phyloP scores from a whole-genome alignment of 352 stramenopile genomes.

The Thalassiosira mediterranea region DNA sequence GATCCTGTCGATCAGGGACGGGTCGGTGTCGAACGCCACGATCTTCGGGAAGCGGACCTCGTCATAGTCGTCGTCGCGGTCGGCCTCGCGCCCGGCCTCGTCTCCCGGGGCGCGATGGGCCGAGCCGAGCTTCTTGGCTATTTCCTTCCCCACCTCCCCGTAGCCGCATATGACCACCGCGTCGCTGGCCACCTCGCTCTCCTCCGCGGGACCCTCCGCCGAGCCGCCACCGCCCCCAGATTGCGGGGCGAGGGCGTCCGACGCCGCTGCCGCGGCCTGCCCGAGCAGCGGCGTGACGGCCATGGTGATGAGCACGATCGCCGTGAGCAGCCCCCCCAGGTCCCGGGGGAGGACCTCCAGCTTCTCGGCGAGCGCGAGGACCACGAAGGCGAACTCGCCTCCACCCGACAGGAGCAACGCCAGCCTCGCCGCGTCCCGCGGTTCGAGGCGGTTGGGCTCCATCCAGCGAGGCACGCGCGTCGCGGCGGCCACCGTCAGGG shows the following conservation, averaged over 20 bases:
- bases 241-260: conserved; percentile 21
- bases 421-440: conserved; percentile 55
- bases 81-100: no score
- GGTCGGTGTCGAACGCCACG: conserved; percentile 63
- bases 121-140: conserved; percentile 40
- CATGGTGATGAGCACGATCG: conserved; percentile 79
- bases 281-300: conserved; percentile 71
- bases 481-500: conserved; percentile 35
- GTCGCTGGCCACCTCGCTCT: conserved; percentile 48
- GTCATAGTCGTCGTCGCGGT: background rate
- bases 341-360: conserved; percentile 64
- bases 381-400: conserved; percentile 80
- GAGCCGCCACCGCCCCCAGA: background rate
- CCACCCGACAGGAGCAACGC: conserved; percentile 66
- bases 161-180: conserved; percentile 71
- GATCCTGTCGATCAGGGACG: conserved; percentile 49
- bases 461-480: conserved; percentile 60
- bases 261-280: conserved; percentile 36
- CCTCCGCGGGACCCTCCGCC: conserved; percentile 1
- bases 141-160: conserved; percentile 55
- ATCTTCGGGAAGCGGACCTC: conserved; percentile 34
- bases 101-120: conserved; percentile 15
- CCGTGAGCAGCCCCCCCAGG: conserved; percentile 64
- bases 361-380: conserved; percentile 65
- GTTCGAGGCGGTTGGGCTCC: conserved; percentile 57